Percentiles rank a stretch among this genome's conserved stretches.
Evolutionary conservation across 179 eudicot species (phyloP).

Genomic region (Nepenthes alata): DNA sequence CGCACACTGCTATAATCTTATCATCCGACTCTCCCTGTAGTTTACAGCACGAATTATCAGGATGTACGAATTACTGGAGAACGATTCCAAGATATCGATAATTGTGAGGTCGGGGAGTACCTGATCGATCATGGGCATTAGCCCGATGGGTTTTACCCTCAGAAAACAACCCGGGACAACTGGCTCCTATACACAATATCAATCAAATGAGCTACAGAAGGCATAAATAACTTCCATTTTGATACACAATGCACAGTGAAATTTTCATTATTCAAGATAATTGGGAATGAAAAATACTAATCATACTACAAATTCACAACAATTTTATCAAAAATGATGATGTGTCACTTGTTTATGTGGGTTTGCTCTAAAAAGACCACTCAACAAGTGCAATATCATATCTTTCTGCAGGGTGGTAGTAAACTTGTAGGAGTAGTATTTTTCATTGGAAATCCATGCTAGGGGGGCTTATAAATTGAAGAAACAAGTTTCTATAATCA

Average conservation of each 20-base stretch:
- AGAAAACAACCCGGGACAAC: conserved; percentile 45
- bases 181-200: conserved; percentile 21
- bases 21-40: conserved; percentile 47
- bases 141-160: conserved; percentile 38
- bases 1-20: conserved; percentile 40
- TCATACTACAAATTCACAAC: no score
- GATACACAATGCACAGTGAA: no score
- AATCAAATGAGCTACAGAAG: not conserved
- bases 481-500: not conserved
- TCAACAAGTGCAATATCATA: no score
- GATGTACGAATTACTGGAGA: not conserved
- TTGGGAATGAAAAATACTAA: not conserved
- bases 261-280: not conserved
- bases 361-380: no score
- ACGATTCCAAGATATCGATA: not conserved
- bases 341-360: no score
- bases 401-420: no score
- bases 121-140: conserved; percentile 62
- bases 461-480: not conserved
- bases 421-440: no score
- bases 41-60: not conserved
- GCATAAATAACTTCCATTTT: no score
- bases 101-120: conserved; percentile 5
- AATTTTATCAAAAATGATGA: no score
- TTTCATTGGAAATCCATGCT: not conserved